These are phyloP conservation scores for Cyclotella kingstonii DNA, from an alignment of 108 stramenopile species.

Conservation along the genomic window DNA sequence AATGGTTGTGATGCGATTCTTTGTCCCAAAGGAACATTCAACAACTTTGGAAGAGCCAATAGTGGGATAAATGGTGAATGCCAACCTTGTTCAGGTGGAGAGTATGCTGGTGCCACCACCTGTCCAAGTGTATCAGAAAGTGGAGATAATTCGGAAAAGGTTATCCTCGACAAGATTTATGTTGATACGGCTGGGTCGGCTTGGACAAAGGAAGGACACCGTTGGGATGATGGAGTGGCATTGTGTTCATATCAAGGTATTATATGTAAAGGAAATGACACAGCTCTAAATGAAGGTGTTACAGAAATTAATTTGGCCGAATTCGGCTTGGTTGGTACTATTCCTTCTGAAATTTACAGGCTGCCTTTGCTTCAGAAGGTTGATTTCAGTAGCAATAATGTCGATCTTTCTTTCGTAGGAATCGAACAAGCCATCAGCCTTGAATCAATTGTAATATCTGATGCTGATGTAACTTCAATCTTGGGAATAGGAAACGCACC, in stretches of 20 bases:
- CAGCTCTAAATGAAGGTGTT: conserved; percentile 43
- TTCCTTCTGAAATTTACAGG: conserved; percentile 64
- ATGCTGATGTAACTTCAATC: conserved; percentile 51
- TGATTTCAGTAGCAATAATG: conserved; percentile 62
- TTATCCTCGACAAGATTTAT: conserved; percentile 55
- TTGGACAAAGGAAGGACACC: conserved; percentile 57
- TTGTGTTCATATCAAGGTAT: conserved; percentile 81
- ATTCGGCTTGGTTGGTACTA: conserved; percentile 54
- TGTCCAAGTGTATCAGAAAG: conserved; percentile 46
- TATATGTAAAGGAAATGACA: conserved; percentile 40
- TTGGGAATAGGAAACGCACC: conserved; percentile 62
- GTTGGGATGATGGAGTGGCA: conserved; percentile 49
- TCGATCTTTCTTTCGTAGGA: conserved; percentile 61
- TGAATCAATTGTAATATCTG: conserved; percentile 54
- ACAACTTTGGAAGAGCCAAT: conserved; percentile 56
- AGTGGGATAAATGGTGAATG: conserved; percentile 40
- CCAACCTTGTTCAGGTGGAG: conserved; percentile 48
- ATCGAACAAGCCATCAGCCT: conserved; percentile 53
- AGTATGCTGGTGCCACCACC: conserved; percentile 53
- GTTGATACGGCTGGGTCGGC: conserved; percentile 51
- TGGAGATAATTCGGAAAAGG: conserved; percentile 40
- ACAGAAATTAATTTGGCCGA: conserved; percentile 47
- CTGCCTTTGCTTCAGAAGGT: conserved; percentile 57
- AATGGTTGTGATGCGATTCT: conserved; percentile 74
- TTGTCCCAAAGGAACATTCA: conserved; percentile 70